These are phyloP conservation scores for Yamadazyma conglobata DNA, from an alignment of 1,139 yeast species.

Conservation along the genomic window DNA sequence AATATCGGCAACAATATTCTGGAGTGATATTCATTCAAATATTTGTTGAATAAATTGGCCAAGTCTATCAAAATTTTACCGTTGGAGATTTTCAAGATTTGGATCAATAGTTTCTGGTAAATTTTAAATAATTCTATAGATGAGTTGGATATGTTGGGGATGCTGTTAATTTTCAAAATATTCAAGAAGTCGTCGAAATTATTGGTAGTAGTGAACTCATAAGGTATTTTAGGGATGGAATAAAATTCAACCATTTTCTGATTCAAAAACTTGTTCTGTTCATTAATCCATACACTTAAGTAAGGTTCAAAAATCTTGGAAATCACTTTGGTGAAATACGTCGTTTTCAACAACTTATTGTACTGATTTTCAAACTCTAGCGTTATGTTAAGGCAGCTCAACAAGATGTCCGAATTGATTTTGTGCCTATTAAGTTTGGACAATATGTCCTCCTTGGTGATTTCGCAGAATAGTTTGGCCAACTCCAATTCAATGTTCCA, in stretches of 20 bases:
- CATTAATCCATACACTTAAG: constrained; percentile 79
- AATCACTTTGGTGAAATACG: constrained; percentile 48
- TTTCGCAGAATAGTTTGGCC: constrained; percentile 59
- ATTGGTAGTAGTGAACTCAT: constrained; percentile 26
- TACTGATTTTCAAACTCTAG: constrained; percentile 75
- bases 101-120: constrained; percentile 69
- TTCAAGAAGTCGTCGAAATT: constrained; percentile 26
- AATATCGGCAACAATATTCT: constrained; percentile 60
- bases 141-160: constrained; percentile 68
- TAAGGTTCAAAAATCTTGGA: constrained; percentile 84
- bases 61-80: constrained; percentile 63
- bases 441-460: constrained; percentile 65
- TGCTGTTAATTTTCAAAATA: constrained; percentile 38
- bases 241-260: constrained; percentile 61
- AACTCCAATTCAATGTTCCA: constrained; percentile 73
- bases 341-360: constrained; percentile 50
- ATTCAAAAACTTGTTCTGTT: constrained; percentile 67
- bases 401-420: constrained; percentile 53
- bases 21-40: constrained; percentile 62
- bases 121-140: constrained; percentile 82
- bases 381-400: constrained; percentile 38
- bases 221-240: constrained; percentile 44
- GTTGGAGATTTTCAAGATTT: constrained; percentile 69
- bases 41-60: constrained; percentile 62
- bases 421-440: constrained; percentile 19